Evolutionary conservation across 192 early-diverging fungal genomes (phyloP).

Genomic region (Coemansia pectinata): DNA sequence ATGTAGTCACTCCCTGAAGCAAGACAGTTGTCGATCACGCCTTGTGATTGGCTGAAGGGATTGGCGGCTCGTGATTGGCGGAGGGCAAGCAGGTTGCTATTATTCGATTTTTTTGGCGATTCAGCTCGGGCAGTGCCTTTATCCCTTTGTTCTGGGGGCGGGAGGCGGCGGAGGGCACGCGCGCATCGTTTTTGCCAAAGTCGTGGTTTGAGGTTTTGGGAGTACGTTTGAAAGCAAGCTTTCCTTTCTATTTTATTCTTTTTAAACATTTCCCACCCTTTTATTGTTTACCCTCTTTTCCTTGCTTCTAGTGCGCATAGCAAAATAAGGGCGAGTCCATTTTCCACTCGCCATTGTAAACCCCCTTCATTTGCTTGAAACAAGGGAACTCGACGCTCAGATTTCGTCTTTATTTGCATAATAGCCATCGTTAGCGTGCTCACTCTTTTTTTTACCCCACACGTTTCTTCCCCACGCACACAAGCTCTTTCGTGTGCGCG

Average conservation of each 20-base stretch:
- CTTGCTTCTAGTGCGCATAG: not conserved
- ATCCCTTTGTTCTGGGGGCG: not conserved
- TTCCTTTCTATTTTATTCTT: not conserved
- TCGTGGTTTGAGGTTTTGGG: conserved; percentile 4
- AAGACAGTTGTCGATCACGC: not conserved
- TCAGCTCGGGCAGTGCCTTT: conserved; percentile 15
- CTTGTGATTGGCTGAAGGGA: conserved; percentile 8
- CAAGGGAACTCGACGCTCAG: not conserved
- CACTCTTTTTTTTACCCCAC: not conserved
- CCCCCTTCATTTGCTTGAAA: not conserved
- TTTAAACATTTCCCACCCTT: not conserved
- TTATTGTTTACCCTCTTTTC: conserved; percentile 1
- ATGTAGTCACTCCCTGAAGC: not conserved
- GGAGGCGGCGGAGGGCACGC: not conserved
- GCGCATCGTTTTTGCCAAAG: not conserved
- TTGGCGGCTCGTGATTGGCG: conserved; percentile 15
- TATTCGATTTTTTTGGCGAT: conserved; percentile 16
- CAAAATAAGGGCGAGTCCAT: not conserved
- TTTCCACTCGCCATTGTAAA: conserved; percentile 2
- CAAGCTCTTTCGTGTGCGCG: not conserved
- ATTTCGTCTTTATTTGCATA: not conserved
- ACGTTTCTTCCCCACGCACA: conserved; percentile 1
- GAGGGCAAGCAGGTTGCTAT: not conserved
- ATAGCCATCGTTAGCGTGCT: not conserved
- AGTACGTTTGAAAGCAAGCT: not conserved